Conservation (phyloP, 2,329 filamentous ascomycete species). For the Fusarium sp. region DNA sequence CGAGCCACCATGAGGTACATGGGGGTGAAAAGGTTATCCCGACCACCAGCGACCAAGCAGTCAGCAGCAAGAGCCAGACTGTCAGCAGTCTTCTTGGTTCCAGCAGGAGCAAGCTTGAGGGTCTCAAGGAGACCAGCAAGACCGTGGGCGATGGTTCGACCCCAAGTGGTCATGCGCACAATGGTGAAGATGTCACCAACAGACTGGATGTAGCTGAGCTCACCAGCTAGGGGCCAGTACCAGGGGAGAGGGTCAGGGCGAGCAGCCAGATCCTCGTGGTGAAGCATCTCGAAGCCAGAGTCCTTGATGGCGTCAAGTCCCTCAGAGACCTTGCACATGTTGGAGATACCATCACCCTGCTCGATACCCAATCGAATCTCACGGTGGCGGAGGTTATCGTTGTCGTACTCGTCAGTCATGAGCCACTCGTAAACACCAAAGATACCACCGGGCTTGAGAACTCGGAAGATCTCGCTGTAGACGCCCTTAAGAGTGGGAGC, state of each 20-base stretch:
- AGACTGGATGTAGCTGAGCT: slow-evolving; percentile 85
- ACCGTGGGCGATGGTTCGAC: slow-evolving; percentile 79
- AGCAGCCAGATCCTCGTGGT: slow-evolving; percentile 88
- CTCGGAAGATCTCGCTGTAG: slow-evolving; percentile 93
- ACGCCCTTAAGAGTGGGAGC: slow-evolving; percentile 91
- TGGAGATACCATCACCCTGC: slow-evolving; percentile 94
- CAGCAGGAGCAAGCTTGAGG: slow-evolving; percentile 79
- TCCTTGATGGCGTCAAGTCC: slow-evolving; percentile 85
- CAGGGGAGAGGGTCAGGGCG: slow-evolving; percentile 83
- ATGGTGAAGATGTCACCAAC: slow-evolving; percentile 85
- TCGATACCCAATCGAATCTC: slow-evolving; percentile 95
- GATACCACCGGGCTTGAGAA: slow-evolving; percentile 93
- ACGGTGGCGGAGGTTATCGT: slow-evolving; percentile 86
- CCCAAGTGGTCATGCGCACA: slow-evolving; percentile 88
- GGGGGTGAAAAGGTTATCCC: slow-evolving; percentile 93
- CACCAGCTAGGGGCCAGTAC: slow-evolving; percentile 93
- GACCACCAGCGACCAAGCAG: slow-evolving; percentile 86
- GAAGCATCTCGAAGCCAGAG: slow-evolving; percentile 86
- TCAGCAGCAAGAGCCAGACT: slow-evolving; percentile 86
- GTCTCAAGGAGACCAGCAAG: slow-evolving; percentile 82
- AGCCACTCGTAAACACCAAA: slow-evolving; percentile 99
- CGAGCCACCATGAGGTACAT: slow-evolving; percentile 98
- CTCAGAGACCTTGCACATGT: slow-evolving; percentile 92
- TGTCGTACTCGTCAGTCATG: slow-evolving; percentile 97
- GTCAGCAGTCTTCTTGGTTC: slow-evolving; percentile 95